Base-by-base conservation (phyloP, 2,329 filamentous ascomycete species). In the Anthostomella pinea region DNA sequence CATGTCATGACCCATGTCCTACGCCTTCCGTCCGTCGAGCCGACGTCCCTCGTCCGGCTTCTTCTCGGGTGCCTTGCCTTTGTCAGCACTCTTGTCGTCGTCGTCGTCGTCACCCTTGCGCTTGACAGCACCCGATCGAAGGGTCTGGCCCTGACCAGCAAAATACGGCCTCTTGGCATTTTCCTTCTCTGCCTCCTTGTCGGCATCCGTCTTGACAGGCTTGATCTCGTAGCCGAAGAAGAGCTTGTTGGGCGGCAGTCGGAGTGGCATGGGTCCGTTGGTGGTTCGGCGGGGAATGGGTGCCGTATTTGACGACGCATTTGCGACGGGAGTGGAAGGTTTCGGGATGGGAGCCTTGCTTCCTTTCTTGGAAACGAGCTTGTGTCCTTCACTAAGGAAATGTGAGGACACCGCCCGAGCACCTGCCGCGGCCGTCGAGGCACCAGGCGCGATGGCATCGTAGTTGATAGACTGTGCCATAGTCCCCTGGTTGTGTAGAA, bases 391-490 rank as follows among this genome's bases (percentile, higher is more conserved):
- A 3, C 81, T 79, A 1, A 84, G 63, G 62, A 97, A 97, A 59
- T 93, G 84, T 1, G 87, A 90, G 0, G 83, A 56, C 4, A 56
- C 52, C 1, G 58, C 58, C 13, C 57, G 52, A 21, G 58, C 56
- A 13, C 57, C 58, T 77, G 72, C 71, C 5, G 77, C 78, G 10
- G 79, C 81, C 10, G 81, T 74, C 2, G 73, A 78, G 6, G 87
- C 77, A 3, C 81, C 81, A 1, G 93, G 90, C 1, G 89, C 87
- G 49, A 98, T 95, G 20, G 89, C 79, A 34, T 81, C 78, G 65
- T 97, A 98, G 70, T 96, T 96, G 70, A 98, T 97, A n/a, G 88
- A 80, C 55, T 95, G 88, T 1, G 93, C 90, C 93, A 98, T 98
- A 43, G 83, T 90, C 8, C 93, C 93, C 53, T 95, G 87, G 44